A percentile compares a stretch with the other conserved stretches of the same genome.
phyloP scores from a whole-genome alignment of 148 eudicot genomes.

The Tetragonia tetragonoides region DNA sequence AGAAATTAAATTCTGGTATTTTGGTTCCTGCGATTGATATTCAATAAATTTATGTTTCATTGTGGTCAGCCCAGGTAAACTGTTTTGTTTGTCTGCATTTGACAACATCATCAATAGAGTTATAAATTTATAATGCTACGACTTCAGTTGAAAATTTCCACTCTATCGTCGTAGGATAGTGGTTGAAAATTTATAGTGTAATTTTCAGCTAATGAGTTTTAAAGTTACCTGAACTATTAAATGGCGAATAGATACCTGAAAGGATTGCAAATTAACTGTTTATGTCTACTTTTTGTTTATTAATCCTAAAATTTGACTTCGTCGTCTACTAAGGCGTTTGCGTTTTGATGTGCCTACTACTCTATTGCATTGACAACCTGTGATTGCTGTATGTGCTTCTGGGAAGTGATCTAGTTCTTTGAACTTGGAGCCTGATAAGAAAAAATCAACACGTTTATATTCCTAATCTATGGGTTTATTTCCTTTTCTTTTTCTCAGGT shows the following conservation, averaged over 20 bases:
- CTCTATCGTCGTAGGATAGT: neutral
- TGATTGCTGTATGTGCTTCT: neutral
- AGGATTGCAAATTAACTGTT: too few species aligned
- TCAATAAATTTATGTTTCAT: neutral
- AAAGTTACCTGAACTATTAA: neutral
- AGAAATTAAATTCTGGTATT: neutral
- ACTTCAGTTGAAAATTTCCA: neutral
- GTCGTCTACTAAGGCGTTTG: neutral
- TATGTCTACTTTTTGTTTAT: too few species aligned
- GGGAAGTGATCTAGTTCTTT: too few species aligned
- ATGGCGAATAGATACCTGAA: neutral
- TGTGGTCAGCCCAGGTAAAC: slow-evolving; percentile 3
- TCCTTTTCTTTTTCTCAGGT: neutral
- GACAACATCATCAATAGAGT: neutral
- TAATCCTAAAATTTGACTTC: neutral
- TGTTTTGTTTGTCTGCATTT: neutral
- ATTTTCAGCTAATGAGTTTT: neutral
- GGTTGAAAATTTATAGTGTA: neutral
- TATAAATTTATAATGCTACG: neutral
- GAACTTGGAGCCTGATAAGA: neutral
- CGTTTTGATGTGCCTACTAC: neutral
- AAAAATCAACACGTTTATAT: neutral
- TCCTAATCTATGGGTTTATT: neutral
- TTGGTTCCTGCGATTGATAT: neutral
- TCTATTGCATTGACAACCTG: neutral